These are phyloP conservation scores for Phalaenopsis aphrodite DNA, from an alignment of 106 monocot species.

Conservation along the genomic window DNA sequence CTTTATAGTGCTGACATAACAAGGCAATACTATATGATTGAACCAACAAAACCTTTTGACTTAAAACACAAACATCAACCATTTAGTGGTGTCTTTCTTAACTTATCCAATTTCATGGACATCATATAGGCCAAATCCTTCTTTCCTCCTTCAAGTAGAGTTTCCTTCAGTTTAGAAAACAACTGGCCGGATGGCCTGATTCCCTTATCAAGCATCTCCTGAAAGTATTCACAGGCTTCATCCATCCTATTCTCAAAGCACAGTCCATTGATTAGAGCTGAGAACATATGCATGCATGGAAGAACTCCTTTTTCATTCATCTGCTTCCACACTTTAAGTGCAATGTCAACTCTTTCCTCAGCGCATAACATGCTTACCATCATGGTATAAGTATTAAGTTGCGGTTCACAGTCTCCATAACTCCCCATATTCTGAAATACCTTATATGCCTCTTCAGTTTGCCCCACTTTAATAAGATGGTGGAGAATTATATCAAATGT, in stretches of 20 bases:
- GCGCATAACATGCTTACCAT: conserved; percentile 77
- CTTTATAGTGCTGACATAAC: not conserved
- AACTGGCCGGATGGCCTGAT: conserved; percentile 73
- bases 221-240: conserved; percentile 71
- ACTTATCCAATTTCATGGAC: conserved; percentile 41
- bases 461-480: conserved; percentile 53
- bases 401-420: conserved; percentile 39
- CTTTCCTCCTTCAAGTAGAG: conserved; percentile 54
- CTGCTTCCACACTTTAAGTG: conserved; percentile 62
- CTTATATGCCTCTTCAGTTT: conserved; percentile 51
- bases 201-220: conserved; percentile 80
- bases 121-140: conserved; percentile 49
- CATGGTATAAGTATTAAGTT: conserved; percentile 81
- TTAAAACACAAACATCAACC: not conserved
- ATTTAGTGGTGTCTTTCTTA: conserved; percentile 40
- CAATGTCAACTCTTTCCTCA: conserved; percentile 59
- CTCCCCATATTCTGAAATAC: conserved; percentile 43
- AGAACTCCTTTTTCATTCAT: conserved; percentile 69
- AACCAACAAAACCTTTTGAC: not conserved
- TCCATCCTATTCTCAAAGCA: conserved; percentile 57
- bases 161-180: conserved; percentile 58
- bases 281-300: conserved; percentile 91
- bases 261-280: conserved; percentile 62
- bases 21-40: not conserved
- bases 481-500: conserved; percentile 74